Evolutionary conservation across 2,329 filamentous ascomycete species (phyloP), one percentile per base, ranked within the genome.

Genomic region (Ascochyta viciae-villosae): DNA sequence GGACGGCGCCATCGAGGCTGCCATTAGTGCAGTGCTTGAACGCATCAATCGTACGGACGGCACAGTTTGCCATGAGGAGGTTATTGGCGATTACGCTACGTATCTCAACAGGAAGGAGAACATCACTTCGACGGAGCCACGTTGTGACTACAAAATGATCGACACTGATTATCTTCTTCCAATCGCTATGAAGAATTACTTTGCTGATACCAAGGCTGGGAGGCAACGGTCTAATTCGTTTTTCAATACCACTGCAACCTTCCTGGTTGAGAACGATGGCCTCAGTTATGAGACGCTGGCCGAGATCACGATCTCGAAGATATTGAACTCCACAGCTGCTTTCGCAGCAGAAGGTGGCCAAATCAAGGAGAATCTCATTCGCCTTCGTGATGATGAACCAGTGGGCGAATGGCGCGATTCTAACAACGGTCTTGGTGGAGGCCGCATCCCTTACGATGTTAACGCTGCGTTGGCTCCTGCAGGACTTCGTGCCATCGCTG

Each of bases 331-430:
- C 1, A 81, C 85, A 0, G 78, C 78, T 1, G 75, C 83, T 0
- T 89, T 89, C 61, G 81, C 82, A 9, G 60, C 72, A 23, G 45
- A 65, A 4, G 71, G 76, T 1, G 79, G 81, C 2, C 85, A 85
- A 54, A 78, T 69, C 0, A 74, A 77, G 4, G 76, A 79, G 0
- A 88, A 88, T 29, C 74, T 89, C 2, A 82, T 89, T 13, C 83
- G 81, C 54, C 76, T 89, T 0, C 85, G 85, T 54, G 65, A 81
- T 0, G 80, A 75, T 6, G 72, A 87, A 57, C 60, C 79, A 0
- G 84, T 87, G 0, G 87, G 87, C 0, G 75, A 89, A 66, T 89
- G 86, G 87, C 79, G 87, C 43, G 87, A 89, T 59, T 86, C 82
- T 15, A 80, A 75, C 1, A 83, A 82, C 45, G 86, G 87, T 13